Conservation (phyloP, 2,329 filamentous ascomycete genomes). For the Plectosphaerella plurivora region DNA sequence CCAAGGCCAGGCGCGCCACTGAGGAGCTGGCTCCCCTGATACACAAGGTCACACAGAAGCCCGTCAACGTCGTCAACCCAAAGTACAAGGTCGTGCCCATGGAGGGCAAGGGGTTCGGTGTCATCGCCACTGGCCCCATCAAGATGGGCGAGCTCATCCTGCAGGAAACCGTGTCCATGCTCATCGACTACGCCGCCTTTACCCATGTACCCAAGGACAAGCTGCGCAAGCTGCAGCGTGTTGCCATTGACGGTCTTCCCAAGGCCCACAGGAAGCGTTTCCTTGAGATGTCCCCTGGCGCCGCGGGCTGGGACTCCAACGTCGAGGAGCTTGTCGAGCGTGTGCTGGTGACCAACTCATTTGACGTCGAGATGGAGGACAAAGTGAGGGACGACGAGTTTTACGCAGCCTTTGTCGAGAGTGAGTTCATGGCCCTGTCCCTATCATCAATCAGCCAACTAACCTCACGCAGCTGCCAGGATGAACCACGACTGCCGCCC, state of each 20-base stretch:
- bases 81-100: constrained; percentile 29
- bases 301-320: constrained; percentile 20
- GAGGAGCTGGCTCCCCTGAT: background rate
- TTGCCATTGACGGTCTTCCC: constrained; percentile 24
- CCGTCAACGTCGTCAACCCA: constrained; percentile 2
- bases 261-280: constrained; percentile 21
- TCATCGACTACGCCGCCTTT: constrained; percentile 34
- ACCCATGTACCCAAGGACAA: constrained; percentile 18
- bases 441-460: background rate
- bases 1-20: constrained; percentile 17
- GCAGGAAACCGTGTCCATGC: constrained; percentile 29
- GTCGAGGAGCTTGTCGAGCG: constrained; percentile 24
- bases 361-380: constrained; percentile 28
- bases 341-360: constrained; percentile 31
- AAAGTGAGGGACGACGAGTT: constrained; percentile 23
- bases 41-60: constrained; percentile 2
- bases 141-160: constrained; percentile 31
- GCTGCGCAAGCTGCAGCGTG: constrained; percentile 23
- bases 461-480: constrained; percentile 23
- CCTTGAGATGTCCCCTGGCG: constrained; percentile 27
- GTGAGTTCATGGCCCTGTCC: constrained; percentile 10
- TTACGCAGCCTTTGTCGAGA: constrained; percentile 33
- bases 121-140: constrained; percentile 28
- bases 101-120: constrained; percentile 39
- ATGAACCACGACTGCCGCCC: constrained; percentile 42